Conservation (phyloP, 2,329 filamentous ascomycete genomes). For the Cytospora piceae region DNA sequence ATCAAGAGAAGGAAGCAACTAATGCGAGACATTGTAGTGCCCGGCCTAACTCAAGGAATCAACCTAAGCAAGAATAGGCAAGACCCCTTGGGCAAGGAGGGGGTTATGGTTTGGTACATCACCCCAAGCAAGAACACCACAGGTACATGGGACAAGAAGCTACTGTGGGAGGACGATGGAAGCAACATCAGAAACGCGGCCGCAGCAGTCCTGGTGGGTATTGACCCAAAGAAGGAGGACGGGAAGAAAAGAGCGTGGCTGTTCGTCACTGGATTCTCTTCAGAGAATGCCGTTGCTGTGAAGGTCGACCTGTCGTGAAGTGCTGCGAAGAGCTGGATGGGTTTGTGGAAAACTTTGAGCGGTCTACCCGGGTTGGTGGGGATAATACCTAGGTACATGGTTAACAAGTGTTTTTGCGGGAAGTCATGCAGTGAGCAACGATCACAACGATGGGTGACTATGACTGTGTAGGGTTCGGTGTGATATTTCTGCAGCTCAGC, state of each 20-base stretch:
- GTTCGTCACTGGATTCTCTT: constrained; percentile 60
- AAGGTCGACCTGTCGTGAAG: constrained; percentile 51
- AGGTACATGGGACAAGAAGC: constrained; percentile 45
- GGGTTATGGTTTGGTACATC: constrained; percentile 51
- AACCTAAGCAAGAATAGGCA: constrained; percentile 41
- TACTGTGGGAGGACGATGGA: constrained; percentile 64
- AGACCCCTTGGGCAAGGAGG: constrained; percentile 44
- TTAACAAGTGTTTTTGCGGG: background rate
- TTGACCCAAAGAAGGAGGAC: constrained; percentile 49
- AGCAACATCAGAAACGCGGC: constrained; percentile 52
- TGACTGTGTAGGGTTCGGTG: too few relatives aligned
- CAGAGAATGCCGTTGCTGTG: constrained; percentile 52
- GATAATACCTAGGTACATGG: background rate
- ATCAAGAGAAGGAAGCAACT: background rate
- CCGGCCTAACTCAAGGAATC: constrained; percentile 49
- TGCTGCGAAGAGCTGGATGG: background rate
- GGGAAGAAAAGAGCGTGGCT: constrained; percentile 57
- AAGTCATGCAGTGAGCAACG: too few relatives aligned
- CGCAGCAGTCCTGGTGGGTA: constrained; percentile 55
- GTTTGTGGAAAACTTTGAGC: background rate
- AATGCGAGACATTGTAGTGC: constrained; percentile 41
- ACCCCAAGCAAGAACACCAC: constrained; percentile 25
- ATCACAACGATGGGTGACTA: too few relatives aligned
- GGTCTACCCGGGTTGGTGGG: background rate
- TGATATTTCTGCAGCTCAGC: too few relatives aligned